Base-by-base conservation (phyloP, 1,139 yeast genomes). In the Geotrichum bryndzae region DNA sequence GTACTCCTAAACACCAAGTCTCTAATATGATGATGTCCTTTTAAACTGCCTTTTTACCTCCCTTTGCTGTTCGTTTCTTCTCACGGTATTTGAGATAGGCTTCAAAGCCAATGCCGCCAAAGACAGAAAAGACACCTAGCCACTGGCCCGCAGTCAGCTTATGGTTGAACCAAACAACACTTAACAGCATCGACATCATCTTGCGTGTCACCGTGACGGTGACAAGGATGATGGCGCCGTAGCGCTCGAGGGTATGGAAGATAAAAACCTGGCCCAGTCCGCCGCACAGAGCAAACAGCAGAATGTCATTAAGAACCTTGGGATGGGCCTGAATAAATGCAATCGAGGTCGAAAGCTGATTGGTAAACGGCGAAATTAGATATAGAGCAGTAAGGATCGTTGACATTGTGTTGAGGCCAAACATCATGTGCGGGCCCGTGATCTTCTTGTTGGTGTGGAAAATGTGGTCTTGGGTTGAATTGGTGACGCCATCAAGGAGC, bases 181-280 rank as follows among this genome's bases (percentile, higher is more conserved):
- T 88, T 63, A 94, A 76, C 25, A 91, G 80, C 98, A 94, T 92
- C 58, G 97, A 90, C 60, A 91, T 79, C 97, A 94, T 92, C 72
- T 94, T 94, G 67, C 99, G 82, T 0, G 99, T 92, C 8, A 94
- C 97, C 0, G 98, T 95, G 23, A 96, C 95, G 38, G 97, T 92
- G 46, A 94, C 91, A 60, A 94, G 78, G 1, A 90, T 82, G 64
- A 94, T 78, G 2, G 97, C 89, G 59, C 94, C 97, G 71, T 89
- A 94, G 64, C 83, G 80, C 68, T 90, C 96, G 58, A 94, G 77
- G 0, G 96, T 90, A 62, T 86, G 77, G 73, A 92, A 94, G 57
- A 94, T 90, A 74, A 94, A 94, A 22, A 92, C 84, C 73, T 94
- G 99, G 15, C 99, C 99, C 51, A 90, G 70, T 0, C 97, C 87